phyloP scores from a whole-genome alignment of 148 eudicot species.

The Chenopodium berlandieri region DNA sequence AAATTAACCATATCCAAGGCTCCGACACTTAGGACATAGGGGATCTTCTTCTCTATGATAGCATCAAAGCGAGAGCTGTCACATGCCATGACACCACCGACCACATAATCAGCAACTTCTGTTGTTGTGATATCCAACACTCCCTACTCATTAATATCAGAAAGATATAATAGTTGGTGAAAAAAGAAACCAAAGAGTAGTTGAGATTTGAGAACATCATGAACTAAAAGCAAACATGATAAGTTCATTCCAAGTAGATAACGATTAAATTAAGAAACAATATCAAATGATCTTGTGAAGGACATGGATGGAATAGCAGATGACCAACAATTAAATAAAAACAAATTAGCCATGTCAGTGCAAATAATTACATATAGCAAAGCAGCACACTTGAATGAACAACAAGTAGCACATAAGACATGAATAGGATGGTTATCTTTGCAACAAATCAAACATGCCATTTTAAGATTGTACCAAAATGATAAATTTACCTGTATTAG shows the following conservation, averaged over 20 bases:
- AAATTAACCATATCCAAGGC: slow-evolving; percentile 98
- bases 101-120: slow-evolving; percentile 91
- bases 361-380: not conserved
- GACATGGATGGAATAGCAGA: not conserved
- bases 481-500: slow-evolving; percentile 64
- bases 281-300: not conserved
- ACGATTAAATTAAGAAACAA: not conserved
- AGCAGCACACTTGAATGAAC: not conserved
- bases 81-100: slow-evolving; percentile 98
- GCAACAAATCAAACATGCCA: slow-evolving; percentile 7
- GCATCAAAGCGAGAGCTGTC: slow-evolving; percentile 85
- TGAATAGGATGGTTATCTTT: not conserved
- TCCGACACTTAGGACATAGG: slow-evolving; percentile 87
- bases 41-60: slow-evolving; percentile 70
- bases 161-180: slow-evolving; percentile 6
- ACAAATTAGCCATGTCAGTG: not conserved
- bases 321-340: too few relatives aligned
- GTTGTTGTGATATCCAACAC: slow-evolving; percentile 97
- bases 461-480: not conserved
- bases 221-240: slow-evolving; percentile 6
- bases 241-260: not conserved
- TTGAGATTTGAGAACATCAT: not conserved
- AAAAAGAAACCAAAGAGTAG: not conserved
- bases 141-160: slow-evolving; percentile 46
- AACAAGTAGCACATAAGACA: not conserved